Conservation (phyloP, 2,329 filamentous ascomycete genomes). For the Aspergillus pseudonomiae region DNA sequence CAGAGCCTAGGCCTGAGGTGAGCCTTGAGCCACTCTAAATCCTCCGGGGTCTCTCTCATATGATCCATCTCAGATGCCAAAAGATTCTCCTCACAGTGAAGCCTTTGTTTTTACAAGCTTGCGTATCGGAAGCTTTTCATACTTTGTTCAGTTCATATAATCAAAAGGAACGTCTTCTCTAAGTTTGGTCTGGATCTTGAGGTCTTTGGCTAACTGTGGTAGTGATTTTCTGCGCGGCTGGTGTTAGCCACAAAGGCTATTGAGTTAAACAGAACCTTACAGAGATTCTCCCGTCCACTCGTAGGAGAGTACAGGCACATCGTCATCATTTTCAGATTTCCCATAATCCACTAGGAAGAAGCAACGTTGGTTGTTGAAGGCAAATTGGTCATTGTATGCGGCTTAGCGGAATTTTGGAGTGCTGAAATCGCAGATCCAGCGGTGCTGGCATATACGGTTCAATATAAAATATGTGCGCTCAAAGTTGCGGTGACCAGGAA, state of each 20-base stretch:
- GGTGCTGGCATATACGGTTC: not conserved
- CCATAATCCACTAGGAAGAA: not conserved
- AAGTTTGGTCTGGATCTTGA: not conserved
- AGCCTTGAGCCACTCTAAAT: not conserved
- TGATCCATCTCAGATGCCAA: not conserved
- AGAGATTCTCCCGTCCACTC: not conserved
- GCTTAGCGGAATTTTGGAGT: not conserved
- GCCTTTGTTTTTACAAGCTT: not conserved
- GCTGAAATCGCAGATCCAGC: not conserved
- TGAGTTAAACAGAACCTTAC: not conserved
- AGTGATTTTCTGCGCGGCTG: not conserved
- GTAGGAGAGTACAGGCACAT: not conserved
- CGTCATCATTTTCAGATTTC: not conserved
- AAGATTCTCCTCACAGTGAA: not conserved
- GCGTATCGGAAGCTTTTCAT: not conserved
- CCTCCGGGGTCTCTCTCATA: too few relatives aligned
- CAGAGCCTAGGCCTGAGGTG: not conserved
- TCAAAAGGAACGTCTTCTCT: not conserved
- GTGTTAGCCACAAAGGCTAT: too few relatives aligned
- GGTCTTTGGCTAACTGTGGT: not conserved
- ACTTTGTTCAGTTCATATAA: not conserved
- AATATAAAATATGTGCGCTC: not conserved
- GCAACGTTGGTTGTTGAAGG: not conserved
- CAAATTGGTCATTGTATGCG: not conserved
- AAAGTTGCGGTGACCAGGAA: not conserved